Percentiles rank a stretch among this genome's conserved stretches.
Conservation (phyloP, 2,329 filamentous ascomycete species). For the Colletotrichum liriopes region DNA sequence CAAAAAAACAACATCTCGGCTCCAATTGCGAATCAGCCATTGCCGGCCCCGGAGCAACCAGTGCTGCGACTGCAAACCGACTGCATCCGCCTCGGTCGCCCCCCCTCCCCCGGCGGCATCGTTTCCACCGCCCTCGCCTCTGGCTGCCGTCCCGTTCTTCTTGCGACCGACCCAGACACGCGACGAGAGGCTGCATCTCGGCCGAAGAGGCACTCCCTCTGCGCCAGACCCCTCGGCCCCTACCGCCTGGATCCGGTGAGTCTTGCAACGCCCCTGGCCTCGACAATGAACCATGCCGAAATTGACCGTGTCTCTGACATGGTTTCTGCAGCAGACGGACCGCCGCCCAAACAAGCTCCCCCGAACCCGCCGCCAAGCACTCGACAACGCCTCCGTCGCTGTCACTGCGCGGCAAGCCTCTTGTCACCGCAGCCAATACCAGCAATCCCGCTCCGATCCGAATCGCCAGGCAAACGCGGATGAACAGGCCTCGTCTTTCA, state of each 20-base stretch:
- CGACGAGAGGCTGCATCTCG: slow-evolving; percentile 1
- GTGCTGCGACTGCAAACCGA: slow-evolving; percentile 14
- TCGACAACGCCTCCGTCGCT: slow-evolving; percentile 10
- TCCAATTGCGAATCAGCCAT: background rate
- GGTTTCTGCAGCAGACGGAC: slow-evolving; percentile 15
- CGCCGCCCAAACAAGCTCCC: slow-evolving; percentile 11
- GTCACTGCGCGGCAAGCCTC: background rate
- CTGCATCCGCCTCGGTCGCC: slow-evolving; percentile 19
- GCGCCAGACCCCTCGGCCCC: background rate
- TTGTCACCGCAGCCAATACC: background rate
- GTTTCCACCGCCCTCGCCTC: slow-evolving; percentile 26
- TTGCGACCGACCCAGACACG: slow-evolving; percentile 17
- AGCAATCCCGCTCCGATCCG: background rate
- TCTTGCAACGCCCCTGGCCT: background rate
- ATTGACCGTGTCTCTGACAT: slow-evolving; percentile 14
- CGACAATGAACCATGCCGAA: background rate
- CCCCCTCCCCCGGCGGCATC: slow-evolving; percentile 20
- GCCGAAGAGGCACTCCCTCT: background rate
- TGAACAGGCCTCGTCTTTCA: background rate
- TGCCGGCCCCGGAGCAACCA: background rate
- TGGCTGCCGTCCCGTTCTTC: background rate
- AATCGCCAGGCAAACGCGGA: background rate
- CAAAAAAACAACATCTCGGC: background rate
- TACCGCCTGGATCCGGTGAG: background rate
- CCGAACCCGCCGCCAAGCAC: slow-evolving; percentile 8